Base-by-base conservation (phyloP, 768 basidiomycete species). In the Mycena indigotica region DNA sequence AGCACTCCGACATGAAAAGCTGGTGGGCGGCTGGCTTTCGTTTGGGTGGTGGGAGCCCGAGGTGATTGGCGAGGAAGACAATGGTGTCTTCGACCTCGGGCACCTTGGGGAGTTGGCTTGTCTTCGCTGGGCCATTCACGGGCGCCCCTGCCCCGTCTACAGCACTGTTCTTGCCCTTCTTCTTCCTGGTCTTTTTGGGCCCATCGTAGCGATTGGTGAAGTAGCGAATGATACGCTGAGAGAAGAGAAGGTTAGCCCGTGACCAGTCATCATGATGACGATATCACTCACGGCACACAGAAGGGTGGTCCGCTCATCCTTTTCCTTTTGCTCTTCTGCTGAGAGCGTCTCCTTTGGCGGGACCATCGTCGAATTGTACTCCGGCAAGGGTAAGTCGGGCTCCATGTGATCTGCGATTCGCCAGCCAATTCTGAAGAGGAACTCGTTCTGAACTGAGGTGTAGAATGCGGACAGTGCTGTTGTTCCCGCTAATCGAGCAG, bases 1-100 rank as follows among this genome's bases (percentile, higher is more conserved):
- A 58, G 1, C 26, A 50, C 32, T 58, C 57, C 26, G 29, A 40
- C 56, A 57, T 57, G 17, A 45, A 62, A 41, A 64, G 65, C 23
- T 61, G 62, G n/a, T 66, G 64, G 38, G 58, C 58, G 13, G 53
- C 52, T 28, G 52, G 32, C 12, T 53, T 53, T 41, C 54, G 53
- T 8, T 25, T 52, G 17, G 58, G 58, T 0, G 28, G 15, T 12
- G 49, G 13, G 1, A 51, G 5, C 17, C 58, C 58, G 19, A 46
- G 50, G 5, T 50, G 41, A 23, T 60, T 60, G 1, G 48, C 58
- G 0, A 50, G 10, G 17, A 8, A 29, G 1, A 60, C 25, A 3
- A 55, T 40, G 3, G 53, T 38, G 21, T 44, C 32, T 35, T 35
- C 32, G 17, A 35, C 32, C 10, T 35, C 32, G 8, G 8, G 10